Percentiles rank a stretch among this genome's conserved stretches.
These are phyloP conservation scores for Trichophyton mentagrophytes DNA, from an alignment of 2,329 filamentous ascomycete species.

Conservation along the genomic window DNA sequence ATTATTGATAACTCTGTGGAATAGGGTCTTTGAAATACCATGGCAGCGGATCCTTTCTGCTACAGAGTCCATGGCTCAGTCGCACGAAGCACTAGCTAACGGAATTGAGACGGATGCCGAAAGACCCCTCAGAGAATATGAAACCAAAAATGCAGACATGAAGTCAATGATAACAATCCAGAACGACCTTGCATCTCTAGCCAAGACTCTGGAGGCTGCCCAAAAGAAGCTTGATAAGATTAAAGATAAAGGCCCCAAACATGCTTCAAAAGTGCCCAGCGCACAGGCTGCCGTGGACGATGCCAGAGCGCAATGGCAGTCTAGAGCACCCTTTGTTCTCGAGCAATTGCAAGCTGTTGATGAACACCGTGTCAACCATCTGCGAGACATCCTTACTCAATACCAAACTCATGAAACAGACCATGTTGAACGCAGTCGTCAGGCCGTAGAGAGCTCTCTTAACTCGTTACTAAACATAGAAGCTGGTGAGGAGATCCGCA, in stretches of 20 bases:
- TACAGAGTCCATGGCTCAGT: slow-evolving; percentile 66
- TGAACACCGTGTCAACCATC: slow-evolving; percentile 74
- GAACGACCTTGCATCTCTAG: slow-evolving; percentile 64
- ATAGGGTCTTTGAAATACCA: slow-evolving; percentile 74
- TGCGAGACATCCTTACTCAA: slow-evolving; percentile 83
- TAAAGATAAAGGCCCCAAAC: slow-evolving; percentile 61
- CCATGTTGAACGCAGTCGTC: slow-evolving; percentile 61
- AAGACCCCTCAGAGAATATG: slow-evolving; percentile 64
- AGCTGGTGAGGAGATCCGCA: slow-evolving; percentile 69
- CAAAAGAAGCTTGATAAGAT: slow-evolving; percentile 80
- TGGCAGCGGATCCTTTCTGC: slow-evolving; percentile 80
- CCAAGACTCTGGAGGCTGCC: slow-evolving; percentile 71
- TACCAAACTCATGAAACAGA: slow-evolving; percentile 88
- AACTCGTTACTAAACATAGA: slow-evolving; percentile 75
- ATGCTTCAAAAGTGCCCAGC: slow-evolving; percentile 59
- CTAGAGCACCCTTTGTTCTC: slow-evolving; percentile 87
- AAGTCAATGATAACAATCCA: slow-evolving; percentile 69
- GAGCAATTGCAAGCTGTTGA: slow-evolving; percentile 85
- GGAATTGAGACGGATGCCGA: slow-evolving; percentile 86
- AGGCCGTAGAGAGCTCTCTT: slow-evolving; percentile 64
- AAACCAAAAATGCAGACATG: slow-evolving; percentile 58
- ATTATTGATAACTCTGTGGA: slow-evolving; percentile 8
- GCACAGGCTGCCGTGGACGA: slow-evolving; percentile 62
- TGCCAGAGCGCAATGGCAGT: slow-evolving; percentile 78
- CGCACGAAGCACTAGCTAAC: slow-evolving; percentile 66